Base-by-base conservation (phyloP, 1,139 yeast genomes). In the Sugiyamaella xylanicola region DNA sequence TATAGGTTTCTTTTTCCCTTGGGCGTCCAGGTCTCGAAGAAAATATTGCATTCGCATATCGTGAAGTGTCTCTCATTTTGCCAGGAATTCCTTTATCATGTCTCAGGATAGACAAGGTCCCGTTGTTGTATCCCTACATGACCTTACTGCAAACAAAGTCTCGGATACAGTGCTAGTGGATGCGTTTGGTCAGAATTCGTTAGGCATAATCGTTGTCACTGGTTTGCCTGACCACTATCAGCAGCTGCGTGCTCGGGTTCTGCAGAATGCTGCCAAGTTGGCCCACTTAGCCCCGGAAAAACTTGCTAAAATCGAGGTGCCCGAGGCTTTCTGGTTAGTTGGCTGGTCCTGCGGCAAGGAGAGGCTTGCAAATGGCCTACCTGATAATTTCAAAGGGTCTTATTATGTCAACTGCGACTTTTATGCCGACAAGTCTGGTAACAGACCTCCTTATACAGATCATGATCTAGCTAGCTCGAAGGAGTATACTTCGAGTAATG, bases 271-370 rank as follows among this genome's bases (percentile, higher is more conserved):
- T 1, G 74, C 81, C 1, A 66, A 68, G 19, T 68, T 84, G 43
- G 83, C 84, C 9, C 71, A 69, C 41, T 71, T 81, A 8, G 76
- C 82, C 0, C 53, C 58, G 2, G 65, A 65, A 2, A 67, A 68
- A 11, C 71, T 83, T 37, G 64, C 62, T 1, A 53, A 61, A 19
- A 68, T 83, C 51, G 86, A 82, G 63, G 71, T 73, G 29, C 79
- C 79, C 21, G 84, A 80, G 36, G 73, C 77, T 0, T 67, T 65
- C 51, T 84, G 84, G 81, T 68, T 83, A 4, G 78, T 81, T 0
- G 88, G 87, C 0, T 84, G 87, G 87, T 82, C 87, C n/a, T 69
- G 82, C 48, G 87, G 87, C 0, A 79, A 78, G 56, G 87, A 84
- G 62, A 76, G 69, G 47, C 72, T 84, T 39, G 64, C 63, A 9